Base-by-base conservation (phyloP, 495 filamentous ascomycete genomes). In the Penicillium tannophilum region DNA sequence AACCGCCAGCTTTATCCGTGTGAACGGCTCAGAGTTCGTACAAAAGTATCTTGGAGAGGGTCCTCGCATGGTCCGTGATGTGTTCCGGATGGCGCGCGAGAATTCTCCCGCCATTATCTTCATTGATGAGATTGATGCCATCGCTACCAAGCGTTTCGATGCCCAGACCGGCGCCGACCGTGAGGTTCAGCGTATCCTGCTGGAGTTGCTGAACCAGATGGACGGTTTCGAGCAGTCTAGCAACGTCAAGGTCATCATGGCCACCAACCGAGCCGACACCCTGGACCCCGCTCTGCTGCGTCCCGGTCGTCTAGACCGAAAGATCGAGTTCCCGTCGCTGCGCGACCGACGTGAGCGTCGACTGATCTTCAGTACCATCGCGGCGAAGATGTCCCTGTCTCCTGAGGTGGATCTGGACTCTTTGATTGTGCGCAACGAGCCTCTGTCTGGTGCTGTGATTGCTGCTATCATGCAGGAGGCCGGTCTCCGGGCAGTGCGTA, bases 221-320 rank as follows among this genome's bases (percentile, higher is more conserved):
- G 94, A 98, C 75, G 94, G 94, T 60, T 98, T 98, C 77, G 94
- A 98, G 72, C 94, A 98, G 73, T 93, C 92, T 2, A 89, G 91
- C 76, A 98, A 98, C 71, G 95, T 98, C 72, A 98, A 98, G 77
- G 94, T 98, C 68, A 98, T 98, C 79, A 98, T 98, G 94, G 94
- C 94, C 56, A 98, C 94, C 61, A 98, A 98, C 79, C 87, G 94
- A 64, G 95, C 94, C 49, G 94, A 98, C 68, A 98, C 95, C 14
- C 81, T 98, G 51, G 94, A 98, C 69, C 94, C 94, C 4, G 94
- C 94, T 12, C 77, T 98, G 63, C 84, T 98, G 47, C 90, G 94
- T 58, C 94, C 94, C 19, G 94, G 94, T 57, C 92, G 94, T 75
- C 83, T 98, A 56, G 94, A 98, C 74, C 85, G 94, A 63, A 98